A percentile compares a stretch with the other conserved stretches of the same genome.
Conservation (phyloP, 2,329 filamentous ascomycete species). For the Fusarium domesticum region DNA sequence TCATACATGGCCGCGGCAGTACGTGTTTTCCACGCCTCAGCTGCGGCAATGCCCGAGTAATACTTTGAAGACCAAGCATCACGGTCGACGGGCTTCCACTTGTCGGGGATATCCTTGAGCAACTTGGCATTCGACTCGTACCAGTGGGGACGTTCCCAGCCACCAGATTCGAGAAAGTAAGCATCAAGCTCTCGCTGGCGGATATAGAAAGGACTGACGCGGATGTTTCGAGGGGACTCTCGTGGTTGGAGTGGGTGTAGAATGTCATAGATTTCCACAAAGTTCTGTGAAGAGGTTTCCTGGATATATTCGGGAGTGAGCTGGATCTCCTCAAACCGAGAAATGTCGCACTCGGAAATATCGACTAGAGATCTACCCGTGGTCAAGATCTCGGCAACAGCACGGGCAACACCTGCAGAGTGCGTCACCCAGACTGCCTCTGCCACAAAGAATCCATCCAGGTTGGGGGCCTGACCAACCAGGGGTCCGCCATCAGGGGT, state of each 20-base stretch:
- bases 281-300: slow-evolving; percentile 60
- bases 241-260: slow-evolving; percentile 58
- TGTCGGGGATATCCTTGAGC: slow-evolving; percentile 47
- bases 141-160: slow-evolving; percentile 64
- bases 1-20: slow-evolving; percentile 62
- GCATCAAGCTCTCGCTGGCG: slow-evolving; percentile 55
- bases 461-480: slow-evolving; percentile 53
- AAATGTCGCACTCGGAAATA: slow-evolving; percentile 56
- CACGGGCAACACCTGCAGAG: slow-evolving; percentile 60
- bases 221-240: slow-evolving; percentile 55
- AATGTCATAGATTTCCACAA: slow-evolving; percentile 64
- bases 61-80: slow-evolving; percentile 57
- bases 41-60: slow-evolving; percentile 57
- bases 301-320: slow-evolving; percentile 52
- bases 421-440: slow-evolving; percentile 68
- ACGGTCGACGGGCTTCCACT: slow-evolving; percentile 54
- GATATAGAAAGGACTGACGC: slow-evolving; percentile 56
- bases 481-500: slow-evolving; percentile 62
- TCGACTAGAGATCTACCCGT: slow-evolving; percentile 54
- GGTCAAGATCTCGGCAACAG: slow-evolving; percentile 57
- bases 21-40: slow-evolving; percentile 63
- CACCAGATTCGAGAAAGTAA: slow-evolving; percentile 57
- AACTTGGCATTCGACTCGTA: slow-evolving; percentile 55
- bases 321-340: slow-evolving; percentile 61
- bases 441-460: slow-evolving; percentile 62